Evolutionary conservation across 805 yeast species (phyloP), one percentile per base, ranked within the genome.

Genomic region (Schizosaccharomyces cryophilus): DNA sequence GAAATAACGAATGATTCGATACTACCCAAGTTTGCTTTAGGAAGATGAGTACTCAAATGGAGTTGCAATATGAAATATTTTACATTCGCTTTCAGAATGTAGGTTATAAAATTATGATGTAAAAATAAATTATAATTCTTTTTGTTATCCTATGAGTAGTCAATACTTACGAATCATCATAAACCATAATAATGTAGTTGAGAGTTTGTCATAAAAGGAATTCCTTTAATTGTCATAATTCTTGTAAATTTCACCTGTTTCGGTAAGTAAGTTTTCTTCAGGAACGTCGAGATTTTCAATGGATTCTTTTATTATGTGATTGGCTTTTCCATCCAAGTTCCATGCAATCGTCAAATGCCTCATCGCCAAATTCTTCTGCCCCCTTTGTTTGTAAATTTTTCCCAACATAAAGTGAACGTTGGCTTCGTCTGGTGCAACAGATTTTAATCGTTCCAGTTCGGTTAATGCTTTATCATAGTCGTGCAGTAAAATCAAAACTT

Each of bases 391-490:
- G 76, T 88, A 87, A 61, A 89, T 75, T 67, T 87, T 87, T 11
- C 96, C 98, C 58, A 93, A 74, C 54, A 89, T 73, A 70, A 85
- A 87, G 70, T 90, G 97, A 31, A 90, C 95, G 61, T 87, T 82
- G 0, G 96, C 95, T 69, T 90, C 97, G 69, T 90, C 95, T 0
- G 98, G 96, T 0, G 95, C 95, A 61, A 87, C 72, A 31, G 80
- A 78, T 64, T 79, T 80, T 61, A 93, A 77, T 58, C 77, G 75
- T 67, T 85, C 88, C 68, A 93, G 82, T 85, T 47, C 75, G 77
- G 62, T 88, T 73, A 0, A 97, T 94, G 60, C 60, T 56, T 6
- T 40, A 56, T 30, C 38, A 68, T 80, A 87, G 63, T 80, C 78
- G 63, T 83, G 84, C 78, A 86, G 75, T 2, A 84, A 73, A 64